Evolutionary conservation across 169 alveolate genomes (phyloP), one percentile per base, ranked within the genome.

Genomic region (Plasmodium gonderi): DNA sequence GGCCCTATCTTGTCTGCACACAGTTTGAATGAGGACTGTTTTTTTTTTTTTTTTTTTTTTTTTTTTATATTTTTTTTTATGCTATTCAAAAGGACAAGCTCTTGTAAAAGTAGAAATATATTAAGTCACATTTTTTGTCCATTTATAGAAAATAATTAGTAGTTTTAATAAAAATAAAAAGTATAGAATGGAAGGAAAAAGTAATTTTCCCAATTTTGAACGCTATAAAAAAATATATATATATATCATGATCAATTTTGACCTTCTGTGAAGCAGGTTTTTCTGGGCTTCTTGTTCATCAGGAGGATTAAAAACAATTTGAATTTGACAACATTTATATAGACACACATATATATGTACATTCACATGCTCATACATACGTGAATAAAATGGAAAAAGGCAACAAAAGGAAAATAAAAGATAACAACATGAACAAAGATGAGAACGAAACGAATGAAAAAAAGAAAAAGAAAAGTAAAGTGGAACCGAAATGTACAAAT

Each of bases 351-450:
- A 60, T 17, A 60, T 60, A 60, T 23, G 9, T 29, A 60, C 72
- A n/a, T 23, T 23, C 26, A 60, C 40, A n/a, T 8, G 26, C 36
- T 23, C 72, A 20, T 20, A 3, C 72, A 12, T n/a, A 60, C 72
- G 40, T 36, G 72, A 17, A 82, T 38, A 74, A 85, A 74, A 85
- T 26, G 80, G 92, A 75, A 38, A 85, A 75, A 64, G 14, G 42
- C 40, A 65, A 65, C 44, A 85, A 85, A 38, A 51, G 85, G 33
- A 85, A 85, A 85, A 23, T 51, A 20, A 85, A 74, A 36, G 92
- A 72, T 6, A 77, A 74, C 36, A 14, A 36, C 20, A 14, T 26
- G 12, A 54, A 74, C 38, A 44, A 81, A 31, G 79, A 54, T 74
- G 92, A 38, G 26, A 42, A 85, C 26, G 92, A 75, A 51, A 33